Evolutionary conservation across 768 basidiomycete genomes (phyloP).

Genomic region (Suillus subluteus): DNA sequence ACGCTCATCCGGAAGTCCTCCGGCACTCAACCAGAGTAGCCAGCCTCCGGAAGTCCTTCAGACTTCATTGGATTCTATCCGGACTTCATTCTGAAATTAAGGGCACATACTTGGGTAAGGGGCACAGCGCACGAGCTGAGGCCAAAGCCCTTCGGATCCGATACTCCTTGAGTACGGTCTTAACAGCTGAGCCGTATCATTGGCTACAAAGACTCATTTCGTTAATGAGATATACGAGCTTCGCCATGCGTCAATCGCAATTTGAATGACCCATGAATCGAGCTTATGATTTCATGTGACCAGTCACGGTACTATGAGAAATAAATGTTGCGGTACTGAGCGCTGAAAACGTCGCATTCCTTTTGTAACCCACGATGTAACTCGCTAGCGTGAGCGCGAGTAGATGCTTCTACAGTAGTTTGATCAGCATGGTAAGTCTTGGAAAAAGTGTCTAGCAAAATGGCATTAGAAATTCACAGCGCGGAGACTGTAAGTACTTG

Average conservation of each 20-base stretch:
- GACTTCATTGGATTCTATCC: no score
- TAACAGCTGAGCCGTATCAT: background rate
- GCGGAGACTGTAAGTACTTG: no score
- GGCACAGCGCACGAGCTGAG: no score
- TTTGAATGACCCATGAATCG: background rate
- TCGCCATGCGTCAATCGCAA: background rate
- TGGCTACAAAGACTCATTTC: background rate
- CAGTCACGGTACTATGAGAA: background rate
- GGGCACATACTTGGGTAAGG: no score
- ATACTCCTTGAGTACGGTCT: no score
- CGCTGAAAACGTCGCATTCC: background rate
- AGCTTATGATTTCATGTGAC: background rate
- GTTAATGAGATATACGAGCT: background rate
- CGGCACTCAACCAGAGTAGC: no score
- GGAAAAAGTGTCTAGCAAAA: background rate
- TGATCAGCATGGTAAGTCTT: background rate
- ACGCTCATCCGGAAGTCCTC: no score
- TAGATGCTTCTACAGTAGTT: background rate
- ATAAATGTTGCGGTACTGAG: background rate
- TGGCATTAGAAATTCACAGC: background rate
- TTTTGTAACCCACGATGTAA: background rate
- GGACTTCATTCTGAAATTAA: no score
- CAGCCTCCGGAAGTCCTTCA: no score
- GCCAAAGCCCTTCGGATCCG: no score
- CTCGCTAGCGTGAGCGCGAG: background rate